Evolutionary conservation across 805 yeast genomes (phyloP).

Genomic region (Starmerella bombi): DNA sequence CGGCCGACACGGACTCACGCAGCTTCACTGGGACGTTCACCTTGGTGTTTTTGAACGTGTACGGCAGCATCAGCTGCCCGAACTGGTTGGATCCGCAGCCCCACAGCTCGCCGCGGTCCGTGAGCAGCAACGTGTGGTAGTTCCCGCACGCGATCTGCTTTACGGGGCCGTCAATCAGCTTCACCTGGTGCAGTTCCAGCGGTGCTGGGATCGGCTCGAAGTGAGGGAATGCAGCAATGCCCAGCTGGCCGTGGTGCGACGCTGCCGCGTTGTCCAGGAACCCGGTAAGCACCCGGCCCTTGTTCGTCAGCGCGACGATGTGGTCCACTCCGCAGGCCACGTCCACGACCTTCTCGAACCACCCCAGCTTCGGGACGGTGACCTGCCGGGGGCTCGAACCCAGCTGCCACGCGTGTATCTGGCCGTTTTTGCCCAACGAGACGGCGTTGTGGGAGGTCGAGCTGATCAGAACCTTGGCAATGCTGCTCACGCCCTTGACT

Average conservation of each 20-base stretch:
- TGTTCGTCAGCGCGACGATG: constrained; percentile 44
- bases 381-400: constrained; percentile 2
- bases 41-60: constrained; percentile 50
- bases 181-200: constrained; percentile 41
- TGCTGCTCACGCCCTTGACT: constrained; percentile 36
- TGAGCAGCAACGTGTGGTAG: constrained; percentile 59
- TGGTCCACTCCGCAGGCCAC: constrained; percentile 55
- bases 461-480: constrained; percentile 23
- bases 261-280: constrained; percentile 7
- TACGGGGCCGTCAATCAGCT: constrained; percentile 43
- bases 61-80: constrained; percentile 75
- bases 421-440: constrained; percentile 30
- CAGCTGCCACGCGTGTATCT: constrained; percentile 23
- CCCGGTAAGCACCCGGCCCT: constrained; percentile 49
- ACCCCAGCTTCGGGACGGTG: constrained; percentile 17
- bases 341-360: constrained; percentile 41
- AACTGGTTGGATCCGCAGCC: constrained; percentile 72
- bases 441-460: constrained; percentile 9
- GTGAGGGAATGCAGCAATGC: constrained; percentile 61
- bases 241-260: constrained; percentile 63
- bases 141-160: constrained; percentile 58
- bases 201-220: constrained; percentile 42
- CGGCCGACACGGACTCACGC: constrained; percentile 31
- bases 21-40: constrained; percentile 54
- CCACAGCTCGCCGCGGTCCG: constrained; percentile 54